Conservation (phyloP, 129 eudicot genomes). For the Tagetes patula region DNA sequence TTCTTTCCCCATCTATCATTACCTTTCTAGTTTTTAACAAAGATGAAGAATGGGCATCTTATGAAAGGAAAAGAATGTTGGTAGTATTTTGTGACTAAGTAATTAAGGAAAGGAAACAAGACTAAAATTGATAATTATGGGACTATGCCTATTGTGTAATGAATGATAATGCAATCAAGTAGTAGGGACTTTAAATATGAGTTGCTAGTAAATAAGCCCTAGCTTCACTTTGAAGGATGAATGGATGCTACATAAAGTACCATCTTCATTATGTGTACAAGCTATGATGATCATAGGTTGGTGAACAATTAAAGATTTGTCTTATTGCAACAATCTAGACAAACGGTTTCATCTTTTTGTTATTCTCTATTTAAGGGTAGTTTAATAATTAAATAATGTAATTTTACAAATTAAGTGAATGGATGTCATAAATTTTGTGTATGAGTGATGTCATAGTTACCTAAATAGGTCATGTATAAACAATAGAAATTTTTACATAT, state of each 20-base stretch:
- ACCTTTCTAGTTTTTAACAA: background rate
- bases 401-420: background rate
- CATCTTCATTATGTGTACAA: conserved; percentile 34
- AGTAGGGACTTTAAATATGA: conserved; percentile 33
- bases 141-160: conserved; percentile 19
- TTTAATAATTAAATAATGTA: background rate
- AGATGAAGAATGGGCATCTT: background rate
- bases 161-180: conserved; percentile 44
- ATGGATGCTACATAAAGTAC: conserved; percentile 38
- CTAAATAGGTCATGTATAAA: background rate
- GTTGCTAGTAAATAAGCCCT: conserved; percentile 34
- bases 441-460: background rate
- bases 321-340: conserved; percentile 27
- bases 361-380: background rate
- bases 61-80: background rate
- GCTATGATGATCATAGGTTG: conserved; percentile 34
- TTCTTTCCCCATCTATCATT: too few species aligned
- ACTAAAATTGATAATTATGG: conserved; percentile 8
- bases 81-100: background rate
- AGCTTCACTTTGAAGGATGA: conserved; percentile 43
- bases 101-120: conserved; percentile 4
- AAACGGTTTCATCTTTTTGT: background rate
- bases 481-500: background rate
- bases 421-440: background rate
- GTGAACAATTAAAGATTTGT: conserved; percentile 27